These are phyloP conservation scores for Penicillium freii DNA, from an alignment of 2,329 filamentous ascomycete genomes.

Conservation along the genomic window DNA sequence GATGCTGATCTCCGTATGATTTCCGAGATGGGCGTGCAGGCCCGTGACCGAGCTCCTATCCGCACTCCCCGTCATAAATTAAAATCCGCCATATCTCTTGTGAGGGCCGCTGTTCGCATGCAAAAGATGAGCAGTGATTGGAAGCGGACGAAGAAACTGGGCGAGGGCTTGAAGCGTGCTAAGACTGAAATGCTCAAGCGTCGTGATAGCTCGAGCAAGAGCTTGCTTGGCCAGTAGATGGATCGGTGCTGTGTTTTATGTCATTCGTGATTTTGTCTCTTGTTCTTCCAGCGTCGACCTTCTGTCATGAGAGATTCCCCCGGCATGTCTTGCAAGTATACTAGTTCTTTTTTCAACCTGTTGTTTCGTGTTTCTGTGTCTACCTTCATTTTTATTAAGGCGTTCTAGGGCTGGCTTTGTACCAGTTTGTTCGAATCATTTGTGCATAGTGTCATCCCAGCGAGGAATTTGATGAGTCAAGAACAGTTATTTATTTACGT, in stretches of 20 bases:
- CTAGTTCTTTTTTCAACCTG: neutral
- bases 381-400: neutral
- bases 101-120: constrained; percentile 49
- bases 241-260: constrained; percentile 24
- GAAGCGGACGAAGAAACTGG: constrained; percentile 43
- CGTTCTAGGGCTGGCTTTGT: constrained; percentile 3
- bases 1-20: constrained; percentile 85
- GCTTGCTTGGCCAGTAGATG: constrained; percentile 15
- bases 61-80: constrained; percentile 43
- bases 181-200: constrained; percentile 43
- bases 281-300: constrained; percentile 22
- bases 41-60: constrained; percentile 31
- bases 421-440: constrained; percentile 5
- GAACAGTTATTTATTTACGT: neutral
- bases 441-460: constrained; percentile 13
- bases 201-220: constrained; percentile 33
- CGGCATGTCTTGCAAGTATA: constrained; percentile 22
- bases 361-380: constrained; percentile 3
- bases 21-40: constrained; percentile 71
- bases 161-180: constrained; percentile 45
- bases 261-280: constrained; percentile 22
- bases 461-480: constrained; percentile 5
- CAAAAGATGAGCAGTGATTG: constrained; percentile 46
- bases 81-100: constrained; percentile 41
- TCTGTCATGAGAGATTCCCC: constrained; percentile 26